Base-by-base conservation (phyloP, 73 alveolate genomes). In the Stentor roeselii region DNA sequence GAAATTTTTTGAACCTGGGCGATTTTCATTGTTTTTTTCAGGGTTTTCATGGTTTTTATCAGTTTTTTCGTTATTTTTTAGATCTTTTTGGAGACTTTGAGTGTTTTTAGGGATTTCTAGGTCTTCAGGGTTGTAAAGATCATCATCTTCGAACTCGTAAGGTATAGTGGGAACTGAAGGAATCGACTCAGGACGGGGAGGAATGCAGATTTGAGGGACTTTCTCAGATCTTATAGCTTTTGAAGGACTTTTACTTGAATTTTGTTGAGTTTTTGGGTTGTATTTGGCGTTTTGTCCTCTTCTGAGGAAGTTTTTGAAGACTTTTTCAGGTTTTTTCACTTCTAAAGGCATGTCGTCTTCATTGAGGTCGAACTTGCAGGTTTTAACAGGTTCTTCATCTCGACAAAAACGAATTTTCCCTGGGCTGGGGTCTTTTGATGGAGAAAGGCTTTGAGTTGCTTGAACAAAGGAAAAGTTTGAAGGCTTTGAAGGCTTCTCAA, bases 261-360 rank as follows among this genome's bases (percentile, higher is more conserved):
- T 30, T 30, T 36, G 27, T 40, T 30, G 15, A 21, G n/a, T 0
- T 2, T 21, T 21, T 67, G 80, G 80, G 80, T 67, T 32, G 37
- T 67, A 67, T 67, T 67, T 67, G 11, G n/a, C 37, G 41, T 67
- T 67, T 67, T 67, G 41, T 1, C 80, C 80, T 67, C 80, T 67
- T 67, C 37, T n/a, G 41, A 67, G 37, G 37, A 67, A 67, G 37
- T 67, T 67, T 67, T 21, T 21, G 37, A 67, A 67, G 11, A 11
- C 34, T 67, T 67, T 67, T 21, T 21, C 41, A 27, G 80, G 80
- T 67, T 67, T 67, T 30, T 21, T 34, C 2, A 21, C 80, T 21
- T 21, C 37, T 27, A 67, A 27, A 67, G 41, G 2, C 80, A 27
- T 40, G 2, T 14, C 21, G 37, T 21, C 80, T 21, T 67, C 80